Evolutionary conservation across 2,329 filamentous ascomycete genomes (phyloP).

Genomic region (Bipolaris zeicola): DNA sequence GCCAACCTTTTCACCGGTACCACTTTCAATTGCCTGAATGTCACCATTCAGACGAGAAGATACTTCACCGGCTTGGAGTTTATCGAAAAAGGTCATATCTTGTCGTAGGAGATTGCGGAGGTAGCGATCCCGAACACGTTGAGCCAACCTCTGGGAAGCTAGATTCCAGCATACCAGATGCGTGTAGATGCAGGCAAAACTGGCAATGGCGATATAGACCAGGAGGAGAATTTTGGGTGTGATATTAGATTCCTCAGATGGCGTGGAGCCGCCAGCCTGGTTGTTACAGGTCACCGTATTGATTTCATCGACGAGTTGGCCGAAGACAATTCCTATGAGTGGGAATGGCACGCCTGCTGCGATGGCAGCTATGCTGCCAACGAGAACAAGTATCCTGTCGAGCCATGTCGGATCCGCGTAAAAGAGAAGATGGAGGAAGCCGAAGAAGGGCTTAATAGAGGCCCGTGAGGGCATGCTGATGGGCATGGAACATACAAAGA

Average conservation of each 20-base stretch:
- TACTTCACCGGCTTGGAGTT: constrained; percentile 66
- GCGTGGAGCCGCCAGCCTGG: constrained; percentile 20
- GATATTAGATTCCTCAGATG: constrained; percentile 52
- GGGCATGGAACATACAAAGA: constrained; percentile 30
- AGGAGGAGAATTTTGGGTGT: constrained; percentile 65
- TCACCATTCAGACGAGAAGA: constrained; percentile 68
- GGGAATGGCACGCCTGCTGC: constrained; percentile 68
- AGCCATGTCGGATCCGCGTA: constrained; percentile 48
- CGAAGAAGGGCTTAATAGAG: constrained; percentile 38
- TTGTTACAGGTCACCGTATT: constrained; percentile 62
- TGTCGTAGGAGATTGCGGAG: constrained; percentile 64
- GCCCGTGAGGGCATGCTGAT: constrained; percentile 35
- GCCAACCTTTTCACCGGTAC: constrained; percentile 73
- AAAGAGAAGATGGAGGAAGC: constrained; percentile 43
- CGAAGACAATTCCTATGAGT: constrained; percentile 68
- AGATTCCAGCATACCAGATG: constrained; percentile 69
- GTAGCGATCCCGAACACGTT: constrained; percentile 66
- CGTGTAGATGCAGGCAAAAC: constrained; percentile 67
- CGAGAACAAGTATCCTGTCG: constrained; percentile 41
- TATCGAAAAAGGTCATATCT: constrained; percentile 68
- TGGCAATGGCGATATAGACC: constrained; percentile 67
- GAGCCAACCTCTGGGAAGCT: constrained; percentile 66
- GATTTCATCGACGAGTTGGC: constrained; percentile 66
- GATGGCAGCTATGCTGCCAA: constrained; percentile 55
- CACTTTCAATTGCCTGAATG: constrained; percentile 69